Evolutionary conservation across 768 basidiomycete species (phyloP).

Genomic region (Leucocoprinus leucothites): DNA sequence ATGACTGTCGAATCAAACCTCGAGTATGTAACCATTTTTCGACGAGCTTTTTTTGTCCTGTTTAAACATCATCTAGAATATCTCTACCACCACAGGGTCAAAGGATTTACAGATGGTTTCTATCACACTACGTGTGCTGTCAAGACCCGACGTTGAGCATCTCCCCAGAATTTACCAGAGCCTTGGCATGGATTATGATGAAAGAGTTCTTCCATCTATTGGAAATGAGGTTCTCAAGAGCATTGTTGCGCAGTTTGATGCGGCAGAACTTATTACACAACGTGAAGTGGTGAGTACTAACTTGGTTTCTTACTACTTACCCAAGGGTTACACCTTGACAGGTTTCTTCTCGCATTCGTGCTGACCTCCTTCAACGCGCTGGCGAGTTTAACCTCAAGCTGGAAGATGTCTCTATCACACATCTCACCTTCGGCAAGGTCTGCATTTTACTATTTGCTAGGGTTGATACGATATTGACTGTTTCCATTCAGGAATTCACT

Average conservation of each 20-base stretch:
- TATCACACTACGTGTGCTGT: constrained; percentile 93
- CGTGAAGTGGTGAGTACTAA: constrained; percentile 80
- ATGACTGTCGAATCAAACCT: constrained; percentile 97
- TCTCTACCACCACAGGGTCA: constrained; percentile 97
- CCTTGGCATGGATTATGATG: constrained; percentile 95
- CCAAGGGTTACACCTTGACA: constrained; percentile 22
- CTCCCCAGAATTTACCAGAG: constrained; percentile 93
- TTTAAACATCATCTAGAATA: constrained; percentile 59
- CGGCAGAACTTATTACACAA: constrained; percentile 94
- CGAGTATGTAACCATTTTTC: constrained; percentile 48
- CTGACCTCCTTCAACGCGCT: constrained; percentile 89
- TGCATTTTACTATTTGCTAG: constrained; percentile 13
- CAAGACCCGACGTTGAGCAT: constrained; percentile 85
- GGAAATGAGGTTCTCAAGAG: constrained; percentile 98
- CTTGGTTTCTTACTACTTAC: not conserved
- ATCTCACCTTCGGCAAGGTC: constrained; percentile 85
- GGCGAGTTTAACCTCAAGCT: constrained; percentile 94
- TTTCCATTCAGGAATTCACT: constrained; percentile 72
- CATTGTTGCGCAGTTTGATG: constrained; percentile 98
- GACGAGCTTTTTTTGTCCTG: not conserved
- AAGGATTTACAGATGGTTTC: constrained; percentile 99
- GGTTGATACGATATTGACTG: constrained; percentile 1
- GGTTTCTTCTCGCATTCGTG: constrained; percentile 90
- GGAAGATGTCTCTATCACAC: constrained; percentile 97
- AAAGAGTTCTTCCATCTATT: constrained; percentile 94